These are phyloP conservation scores for Gomphus sp. DNA, from an alignment of 1,284 basidiomycete species.

Conservation along the genomic window DNA sequence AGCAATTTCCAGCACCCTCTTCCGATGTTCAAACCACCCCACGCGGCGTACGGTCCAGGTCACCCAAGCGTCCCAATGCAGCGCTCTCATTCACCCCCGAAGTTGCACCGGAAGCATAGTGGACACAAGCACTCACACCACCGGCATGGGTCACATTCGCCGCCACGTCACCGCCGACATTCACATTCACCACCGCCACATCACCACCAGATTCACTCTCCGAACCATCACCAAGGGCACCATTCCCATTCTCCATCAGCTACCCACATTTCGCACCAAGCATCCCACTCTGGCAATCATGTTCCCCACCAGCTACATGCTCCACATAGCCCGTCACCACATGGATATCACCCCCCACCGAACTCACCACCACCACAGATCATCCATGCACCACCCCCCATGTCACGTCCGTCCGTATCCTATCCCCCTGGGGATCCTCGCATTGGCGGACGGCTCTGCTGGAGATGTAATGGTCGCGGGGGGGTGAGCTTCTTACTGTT, in stretches of 20 bases:
- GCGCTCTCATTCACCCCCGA: neutral
- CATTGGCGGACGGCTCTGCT: constrained; percentile 57
- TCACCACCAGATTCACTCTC: neutral
- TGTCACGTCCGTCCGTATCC: constrained; percentile 33
- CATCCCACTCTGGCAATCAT: constrained; percentile 11
- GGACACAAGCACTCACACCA: neutral
- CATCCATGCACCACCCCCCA: constrained; percentile 14
- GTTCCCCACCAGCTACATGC: neutral
- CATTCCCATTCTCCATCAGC: neutral
- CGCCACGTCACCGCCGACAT: neutral
- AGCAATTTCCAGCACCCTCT: constrained; percentile 31
- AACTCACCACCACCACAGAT: constrained; percentile 5
- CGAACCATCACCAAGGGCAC: neutral
- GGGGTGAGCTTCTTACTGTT: constrained; percentile 43
- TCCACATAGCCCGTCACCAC: constrained; percentile 5
- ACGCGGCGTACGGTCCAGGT: too few relatives aligned
- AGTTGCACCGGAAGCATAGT: neutral
- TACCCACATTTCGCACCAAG: constrained; percentile 15
- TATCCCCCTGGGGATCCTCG: constrained; percentile 59
- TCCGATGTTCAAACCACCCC: constrained; percentile 21
- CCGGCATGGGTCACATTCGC: neutral
- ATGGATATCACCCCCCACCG: constrained; percentile 11
- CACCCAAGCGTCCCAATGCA: too few relatives aligned
- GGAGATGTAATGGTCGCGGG: constrained; percentile 55
- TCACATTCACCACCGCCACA: neutral